Conservation (phyloP, 2,329 filamentous ascomycete genomes). For the Hypocrella siamensis region DNA sequence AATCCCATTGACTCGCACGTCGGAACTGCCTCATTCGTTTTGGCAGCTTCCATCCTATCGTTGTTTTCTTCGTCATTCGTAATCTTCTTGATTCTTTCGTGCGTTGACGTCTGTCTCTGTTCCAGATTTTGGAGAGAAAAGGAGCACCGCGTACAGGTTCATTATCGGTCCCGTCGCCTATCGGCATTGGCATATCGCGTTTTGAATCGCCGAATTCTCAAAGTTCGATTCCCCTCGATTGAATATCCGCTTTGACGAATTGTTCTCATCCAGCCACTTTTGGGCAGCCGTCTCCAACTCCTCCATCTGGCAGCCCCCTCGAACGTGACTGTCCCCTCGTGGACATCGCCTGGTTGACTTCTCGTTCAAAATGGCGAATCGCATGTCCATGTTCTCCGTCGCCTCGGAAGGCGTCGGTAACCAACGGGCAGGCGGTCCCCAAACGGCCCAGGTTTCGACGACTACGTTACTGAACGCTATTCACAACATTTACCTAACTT, state of each 20-base stretch:
- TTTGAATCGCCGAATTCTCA: too few species aligned
- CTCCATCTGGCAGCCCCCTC: background rate
- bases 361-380: slow-evolving; percentile 36
- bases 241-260: too few species aligned
- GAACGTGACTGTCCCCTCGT: slow-evolving; percentile 22
- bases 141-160: too few species aligned
- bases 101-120: too few species aligned
- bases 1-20: slow-evolving; percentile 6
- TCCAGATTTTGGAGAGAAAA: too few species aligned
- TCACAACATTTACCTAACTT: slow-evolving; percentile 74
- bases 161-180: too few species aligned
- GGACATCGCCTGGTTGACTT: slow-evolving; percentile 13
- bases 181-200: too few species aligned
- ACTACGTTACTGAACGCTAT: slow-evolving; percentile 85
- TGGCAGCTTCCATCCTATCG: slow-evolving; percentile 29
- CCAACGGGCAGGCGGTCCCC: slow-evolving; percentile 42
- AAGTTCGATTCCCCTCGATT: too few species aligned
- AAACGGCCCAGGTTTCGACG: slow-evolving; percentile 72
- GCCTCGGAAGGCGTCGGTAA: slow-evolving; percentile 46
- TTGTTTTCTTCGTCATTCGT: slow-evolving; percentile 16
- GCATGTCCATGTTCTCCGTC: slow-evolving; percentile 55
- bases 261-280: too few species aligned
- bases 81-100: background rate
- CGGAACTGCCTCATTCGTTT: slow-evolving; percentile 41
- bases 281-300: background rate